These are phyloP conservation scores for Acanthamoeba sp. DNA, from an alignment of 208 protist species.

Conservation along the genomic window DNA sequence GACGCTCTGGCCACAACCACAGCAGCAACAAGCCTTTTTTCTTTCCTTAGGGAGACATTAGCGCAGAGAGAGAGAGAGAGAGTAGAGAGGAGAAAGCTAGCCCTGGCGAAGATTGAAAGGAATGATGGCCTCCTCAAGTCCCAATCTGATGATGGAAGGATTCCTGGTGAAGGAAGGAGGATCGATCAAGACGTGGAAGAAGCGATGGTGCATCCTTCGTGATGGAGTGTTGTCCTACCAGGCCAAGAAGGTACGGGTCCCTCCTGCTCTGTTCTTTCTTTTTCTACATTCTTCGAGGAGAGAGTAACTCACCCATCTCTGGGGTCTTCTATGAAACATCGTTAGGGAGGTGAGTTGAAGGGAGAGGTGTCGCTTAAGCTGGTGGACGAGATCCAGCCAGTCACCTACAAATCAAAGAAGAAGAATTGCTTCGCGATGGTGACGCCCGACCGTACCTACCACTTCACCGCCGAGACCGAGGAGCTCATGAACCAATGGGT, in stretches of 20 bases:
- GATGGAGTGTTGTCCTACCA: not conserved
- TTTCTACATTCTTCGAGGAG: too few relatives aligned
- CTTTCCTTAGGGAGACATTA: too few relatives aligned
- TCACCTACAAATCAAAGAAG: not conserved
- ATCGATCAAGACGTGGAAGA: conserved; percentile 43
- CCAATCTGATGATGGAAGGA: not conserved
- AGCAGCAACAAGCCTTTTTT: too few relatives aligned
- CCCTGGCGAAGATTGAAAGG: too few relatives aligned
- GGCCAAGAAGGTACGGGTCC: conserved; percentile 5
- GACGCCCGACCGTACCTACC: conserved; percentile 19
- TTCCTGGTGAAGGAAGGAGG: conserved; percentile 30
- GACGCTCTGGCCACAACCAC: too few relatives aligned
- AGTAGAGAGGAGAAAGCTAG: too few relatives aligned
- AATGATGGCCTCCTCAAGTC: too few relatives aligned
- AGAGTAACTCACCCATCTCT: not conserved
- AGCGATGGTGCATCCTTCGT: conserved; percentile 29
- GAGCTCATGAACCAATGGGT: not conserved
- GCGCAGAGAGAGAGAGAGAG: too few relatives aligned
- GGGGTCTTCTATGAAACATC: too few relatives aligned
- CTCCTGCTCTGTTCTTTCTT: not conserved
- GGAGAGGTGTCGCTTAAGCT: not conserved
- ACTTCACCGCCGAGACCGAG: not conserved
- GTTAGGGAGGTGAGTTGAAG: not conserved
- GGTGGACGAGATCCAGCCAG: not conserved
- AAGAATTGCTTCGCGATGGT: conserved; percentile 35